Evolutionary conservation across 768 basidiomycete species (phyloP).

Genomic region (Termitomyces sp.): DNA sequence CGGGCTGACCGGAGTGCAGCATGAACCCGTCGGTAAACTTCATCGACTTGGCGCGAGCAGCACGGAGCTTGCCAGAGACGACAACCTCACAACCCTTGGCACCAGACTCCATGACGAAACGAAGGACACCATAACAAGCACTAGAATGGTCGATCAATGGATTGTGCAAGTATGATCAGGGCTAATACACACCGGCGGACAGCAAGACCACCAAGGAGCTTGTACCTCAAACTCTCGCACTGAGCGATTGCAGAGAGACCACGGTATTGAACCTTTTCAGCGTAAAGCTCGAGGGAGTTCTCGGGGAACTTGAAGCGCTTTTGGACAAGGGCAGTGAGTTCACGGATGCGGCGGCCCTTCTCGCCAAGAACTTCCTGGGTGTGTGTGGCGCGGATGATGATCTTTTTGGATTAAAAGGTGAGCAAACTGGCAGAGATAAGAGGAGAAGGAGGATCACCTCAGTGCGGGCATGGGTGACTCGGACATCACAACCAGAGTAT

Average conservation of each 20-base stretch:
- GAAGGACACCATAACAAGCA: constrained; percentile 99
- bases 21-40: constrained; percentile 99
- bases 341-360: constrained; percentile 98
- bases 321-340: constrained; percentile 96
- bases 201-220: constrained; percentile 98
- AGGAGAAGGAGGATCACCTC: constrained; percentile 49
- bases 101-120: constrained; percentile 99
- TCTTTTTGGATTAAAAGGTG: constrained; percentile 38
- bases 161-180: background rate
- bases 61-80: constrained; percentile 98
- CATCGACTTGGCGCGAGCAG: constrained; percentile 99
- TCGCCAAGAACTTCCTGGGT: constrained; percentile 98
- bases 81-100: constrained; percentile 99
- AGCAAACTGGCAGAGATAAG: background rate
- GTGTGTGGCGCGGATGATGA: constrained; percentile 99
- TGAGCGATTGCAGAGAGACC: constrained; percentile 98
- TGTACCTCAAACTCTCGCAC: constrained; percentile 97
- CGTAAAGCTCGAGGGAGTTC: constrained; percentile 97
- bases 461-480: constrained; percentile 97
- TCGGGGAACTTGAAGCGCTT: constrained; percentile 99
- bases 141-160: constrained; percentile 31
- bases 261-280: constrained; percentile 98
- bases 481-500: constrained; percentile 99
- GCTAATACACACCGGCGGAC: constrained; percentile 77
- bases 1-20: constrained; percentile 98